Percentiles rank a stretch among this genome's conserved stretches.
Conservation (phyloP, 1,139 yeast species). For the Debaryomyces psychrophilus region DNA sequence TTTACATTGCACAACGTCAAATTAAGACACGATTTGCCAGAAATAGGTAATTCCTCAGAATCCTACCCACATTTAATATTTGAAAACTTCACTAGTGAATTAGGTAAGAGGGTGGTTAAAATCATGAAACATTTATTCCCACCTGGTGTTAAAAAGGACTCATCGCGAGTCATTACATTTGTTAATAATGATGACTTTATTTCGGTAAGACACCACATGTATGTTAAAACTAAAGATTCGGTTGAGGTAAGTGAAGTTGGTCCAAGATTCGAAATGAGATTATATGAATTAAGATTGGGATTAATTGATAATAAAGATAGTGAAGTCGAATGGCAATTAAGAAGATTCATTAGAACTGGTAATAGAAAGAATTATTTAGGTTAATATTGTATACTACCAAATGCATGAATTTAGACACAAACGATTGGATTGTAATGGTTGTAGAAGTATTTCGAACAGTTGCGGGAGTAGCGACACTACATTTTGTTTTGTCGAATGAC, state of each 20-base stretch:
- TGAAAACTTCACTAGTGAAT: constrained; percentile 81
- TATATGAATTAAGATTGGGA: constrained; percentile 86
- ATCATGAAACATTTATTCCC: constrained; percentile 89
- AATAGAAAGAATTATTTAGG: constrained; percentile 84
- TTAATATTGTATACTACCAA: constrained; percentile 3
- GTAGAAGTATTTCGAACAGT: too few relatives aligned
- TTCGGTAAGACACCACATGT: constrained; percentile 92
- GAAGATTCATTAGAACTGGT: constrained; percentile 93
- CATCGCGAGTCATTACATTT: constrained; percentile 87
- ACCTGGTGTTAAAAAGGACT: constrained; percentile 92
- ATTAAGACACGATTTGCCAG: constrained; percentile 86
- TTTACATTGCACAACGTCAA: constrained; percentile 95
- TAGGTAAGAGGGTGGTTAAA: constrained; percentile 83
- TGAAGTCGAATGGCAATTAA: constrained; percentile 95
- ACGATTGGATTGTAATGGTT: too few relatives aligned
- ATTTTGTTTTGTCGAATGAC: too few relatives aligned
- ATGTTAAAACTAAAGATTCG: constrained; percentile 82
- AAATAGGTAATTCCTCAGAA: constrained; percentile 86
- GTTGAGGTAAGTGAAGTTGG: constrained; percentile 97
- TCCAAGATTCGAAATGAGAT: constrained; percentile 96
- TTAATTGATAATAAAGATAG: constrained; percentile 94
- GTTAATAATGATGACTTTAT: constrained; percentile 89
- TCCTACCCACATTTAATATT: constrained; percentile 92
- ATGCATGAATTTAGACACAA: background rate
- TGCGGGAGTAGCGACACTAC: too few relatives aligned